Evolutionary conservation across 768 basidiomycete genomes (phyloP), one percentile per base, ranked within the genome.

Genomic region (Calocybe indica): DNA sequence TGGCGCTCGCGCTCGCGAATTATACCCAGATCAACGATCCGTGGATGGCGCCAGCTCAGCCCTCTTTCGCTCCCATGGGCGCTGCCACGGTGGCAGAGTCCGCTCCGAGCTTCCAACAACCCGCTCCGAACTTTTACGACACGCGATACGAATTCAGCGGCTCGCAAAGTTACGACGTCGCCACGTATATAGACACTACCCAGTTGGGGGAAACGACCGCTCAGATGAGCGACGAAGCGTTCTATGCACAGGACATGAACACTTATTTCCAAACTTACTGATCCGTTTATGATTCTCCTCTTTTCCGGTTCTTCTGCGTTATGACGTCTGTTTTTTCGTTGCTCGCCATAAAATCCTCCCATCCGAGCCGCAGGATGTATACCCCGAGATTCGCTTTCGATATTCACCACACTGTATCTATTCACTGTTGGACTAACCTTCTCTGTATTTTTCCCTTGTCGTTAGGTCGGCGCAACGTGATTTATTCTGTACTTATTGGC

Each of bases 201-300:
- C 22, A 22, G 22, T 22, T 22, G 22, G 22, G 22, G 22, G 22
- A 22, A 22, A 22, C 22, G 22, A 22, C 22, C 22, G 22, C 22
- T 22, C 22, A 4, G 22, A 22, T 22, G 22, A 22, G 22, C 37
- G 49, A 60, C 12, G 62, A 62, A 22, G 55, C 55, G 49, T 48
- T 62, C 40, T 60, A 57, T 38, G 45, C 56, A 14, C 62, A 62
- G 55, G 61, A 64, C 46, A 50, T 55, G 29, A 59, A 62, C 39
- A 61, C 62, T 12, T 55, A 61, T 48, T 58, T 61, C 37, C 52
- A 56, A 33, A 48, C 52, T 22, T 56, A 48, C 34, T 58, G 48
- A 55, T 48, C 30, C 28, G 28, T 37, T 49, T 37, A 48, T 42
- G 28, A 15, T 42, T 46, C 37, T 41, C 8, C 37, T 32, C 40